A percentile compares a stretch with the other conserved stretches of the same genome.
Evolutionary conservation across 164 flowering plant genomes (phyloP).

Genomic region (Protea cynaroides): DNA sequence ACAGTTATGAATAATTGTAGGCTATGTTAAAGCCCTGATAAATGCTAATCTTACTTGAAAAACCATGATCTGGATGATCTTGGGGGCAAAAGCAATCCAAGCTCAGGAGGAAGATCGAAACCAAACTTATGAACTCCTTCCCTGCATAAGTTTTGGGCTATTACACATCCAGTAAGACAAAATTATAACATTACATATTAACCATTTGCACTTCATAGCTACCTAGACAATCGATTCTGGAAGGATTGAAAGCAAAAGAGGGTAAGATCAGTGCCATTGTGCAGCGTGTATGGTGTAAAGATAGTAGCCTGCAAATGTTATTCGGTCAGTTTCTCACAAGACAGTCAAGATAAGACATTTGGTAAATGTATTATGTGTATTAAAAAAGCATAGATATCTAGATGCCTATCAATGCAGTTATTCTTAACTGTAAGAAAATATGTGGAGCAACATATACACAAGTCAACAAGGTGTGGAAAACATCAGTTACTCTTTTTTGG

Average conservation of each 20-base stretch:
- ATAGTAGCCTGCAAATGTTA: conserved; percentile 54
- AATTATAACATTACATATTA: too few species aligned
- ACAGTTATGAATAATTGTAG: too few species aligned
- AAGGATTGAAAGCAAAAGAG: conserved; percentile 41
- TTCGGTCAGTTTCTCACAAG: neutral
- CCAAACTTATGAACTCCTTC: conserved; percentile 35
- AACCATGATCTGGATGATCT: conserved; percentile 68
- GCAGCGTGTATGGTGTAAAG: conserved; percentile 63
- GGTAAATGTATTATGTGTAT: neutral
- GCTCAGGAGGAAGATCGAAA: conserved; percentile 45
- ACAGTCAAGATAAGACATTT: conserved; percentile 1
- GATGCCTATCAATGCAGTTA: neutral
- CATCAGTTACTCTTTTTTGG: too few species aligned
- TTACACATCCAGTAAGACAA: neutral
- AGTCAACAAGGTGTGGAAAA: too few species aligned
- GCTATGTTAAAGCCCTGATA: neutral
- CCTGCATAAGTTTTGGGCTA: conserved; percentile 39
- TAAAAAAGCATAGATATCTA: neutral
- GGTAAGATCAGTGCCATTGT: conserved; percentile 57
- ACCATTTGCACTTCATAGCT: conserved; percentile 1
- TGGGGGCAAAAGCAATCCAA: conserved; percentile 63
- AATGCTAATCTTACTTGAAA: conserved; percentile 50
- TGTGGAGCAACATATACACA: neutral
- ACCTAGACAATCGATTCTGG: conserved; percentile 64
- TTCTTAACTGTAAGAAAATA: neutral